Conservation (phyloP, 2,329 filamentous ascomycete genomes). For the Colletotrichum scovillei region DNA sequence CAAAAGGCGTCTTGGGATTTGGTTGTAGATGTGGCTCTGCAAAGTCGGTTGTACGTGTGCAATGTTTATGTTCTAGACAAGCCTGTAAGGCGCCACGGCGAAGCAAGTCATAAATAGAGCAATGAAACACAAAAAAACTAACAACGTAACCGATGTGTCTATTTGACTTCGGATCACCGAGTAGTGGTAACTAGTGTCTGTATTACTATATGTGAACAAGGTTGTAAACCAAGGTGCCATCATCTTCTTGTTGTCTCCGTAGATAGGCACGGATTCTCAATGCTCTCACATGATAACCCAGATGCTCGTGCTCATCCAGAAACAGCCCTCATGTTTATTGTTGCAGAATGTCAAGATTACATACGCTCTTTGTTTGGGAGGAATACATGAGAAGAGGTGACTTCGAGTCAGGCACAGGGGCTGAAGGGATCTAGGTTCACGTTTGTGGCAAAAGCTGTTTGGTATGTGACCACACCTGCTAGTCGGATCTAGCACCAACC, state of each 20-base stretch:
- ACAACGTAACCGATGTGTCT: background rate
- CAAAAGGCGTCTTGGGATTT: background rate
- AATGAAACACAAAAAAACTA: background rate
- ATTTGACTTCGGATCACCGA: background rate
- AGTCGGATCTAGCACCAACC: background rate
- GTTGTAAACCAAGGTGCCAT: background rate
- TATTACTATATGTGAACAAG: background rate
- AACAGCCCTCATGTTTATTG: background rate
- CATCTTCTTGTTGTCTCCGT: too few species aligned
- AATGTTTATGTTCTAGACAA: background rate
- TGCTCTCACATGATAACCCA: background rate
- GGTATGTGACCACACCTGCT: background rate
- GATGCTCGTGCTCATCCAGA: background rate
- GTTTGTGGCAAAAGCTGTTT: background rate
- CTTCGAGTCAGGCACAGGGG: background rate
- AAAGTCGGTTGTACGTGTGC: background rate
- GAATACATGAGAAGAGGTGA: background rate
- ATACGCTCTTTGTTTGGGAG: background rate
- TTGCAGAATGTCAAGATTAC: background rate
- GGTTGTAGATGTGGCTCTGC: background rate
- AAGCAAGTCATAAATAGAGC: background rate
- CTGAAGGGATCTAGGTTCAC: background rate
- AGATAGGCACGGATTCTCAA: too few species aligned
- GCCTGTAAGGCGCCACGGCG: background rate
- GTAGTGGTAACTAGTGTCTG: background rate